Conservation (phyloP, 495 filamentous ascomycete species). For the Xylaria castorea region DNA sequence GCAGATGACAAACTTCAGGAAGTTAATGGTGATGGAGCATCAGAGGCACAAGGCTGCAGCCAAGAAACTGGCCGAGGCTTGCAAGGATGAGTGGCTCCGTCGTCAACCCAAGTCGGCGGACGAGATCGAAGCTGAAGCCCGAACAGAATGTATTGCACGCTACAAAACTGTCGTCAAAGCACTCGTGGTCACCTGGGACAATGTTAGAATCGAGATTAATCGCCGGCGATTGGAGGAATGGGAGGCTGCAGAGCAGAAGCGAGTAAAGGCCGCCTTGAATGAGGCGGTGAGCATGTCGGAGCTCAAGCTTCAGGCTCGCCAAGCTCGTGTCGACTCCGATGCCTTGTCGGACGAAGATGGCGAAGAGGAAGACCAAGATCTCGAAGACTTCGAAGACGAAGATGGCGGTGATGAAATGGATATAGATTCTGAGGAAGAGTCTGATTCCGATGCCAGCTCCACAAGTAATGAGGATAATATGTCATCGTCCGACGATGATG, state of each 20-base stretch:
- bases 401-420: conserved; percentile 59
- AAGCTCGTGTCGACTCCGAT: conserved; percentile 52
- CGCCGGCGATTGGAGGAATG: conserved; percentile 72
- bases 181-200: conserved; percentile 77
- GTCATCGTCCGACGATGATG: conserved; percentile 67
- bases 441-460: conserved; percentile 51
- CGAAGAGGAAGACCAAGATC: conserved; percentile 45
- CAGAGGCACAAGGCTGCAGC: conserved; percentile 72
- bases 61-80: conserved; percentile 67
- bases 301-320: conserved; percentile 60
- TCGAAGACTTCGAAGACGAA: conserved; percentile 57
- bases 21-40: conserved; percentile 77
- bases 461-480: conserved; percentile 67
- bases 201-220: conserved; percentile 77
- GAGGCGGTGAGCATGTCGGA: conserved; percentile 78
- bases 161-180: conserved; percentile 76
- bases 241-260: conserved; percentile 83
- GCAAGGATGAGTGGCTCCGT: conserved; percentile 65
- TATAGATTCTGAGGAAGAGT: conserved; percentile 69
- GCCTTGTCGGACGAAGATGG: conserved; percentile 63
- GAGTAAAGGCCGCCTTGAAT: conserved; percentile 82
- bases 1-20: conserved; percentile 81
- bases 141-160: conserved; percentile 52
- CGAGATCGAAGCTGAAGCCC: conserved; percentile 67
- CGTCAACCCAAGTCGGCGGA: conserved; percentile 74